Base-by-base conservation (phyloP, 2,329 filamentous ascomycete species). In the Diaporthe vexans region DNA sequence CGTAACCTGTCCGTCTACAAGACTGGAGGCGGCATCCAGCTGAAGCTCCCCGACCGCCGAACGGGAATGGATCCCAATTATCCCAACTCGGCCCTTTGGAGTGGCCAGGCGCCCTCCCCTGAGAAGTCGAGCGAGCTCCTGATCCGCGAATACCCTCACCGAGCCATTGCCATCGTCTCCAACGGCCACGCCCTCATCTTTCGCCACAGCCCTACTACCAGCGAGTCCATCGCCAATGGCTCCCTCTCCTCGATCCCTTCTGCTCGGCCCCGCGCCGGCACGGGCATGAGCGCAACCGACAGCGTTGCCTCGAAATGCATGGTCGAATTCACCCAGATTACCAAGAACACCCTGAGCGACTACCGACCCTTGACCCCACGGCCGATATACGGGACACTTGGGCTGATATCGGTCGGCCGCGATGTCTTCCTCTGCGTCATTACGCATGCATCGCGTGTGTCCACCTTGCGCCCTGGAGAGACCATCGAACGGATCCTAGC, bases 381-480 rank as follows among this genome's bases (percentile, higher is more conserved):
- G 61, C 92, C 92, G 21, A 93, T 95, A 46, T 92, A 95, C 81
- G 96, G 96, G 72, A 98, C 95, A 0, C 86, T 98, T 59, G 96
- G 96, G 2, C 86, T 98, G 76, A 96, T 98, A 78, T 93, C 95
- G 0, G 89, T 97, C 76, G 91, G 92, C 76, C 89, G 91, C 75
- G 95, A 98, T 85, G 92, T 98, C 19, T 98, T 98, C 82, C 87
- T 98, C 21, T 97, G 95, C 76, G 93, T 98, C 73, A 94, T 98
- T 71, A 97, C 94, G 37, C 91, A 92, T 59, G 93, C 94, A 51
- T 89, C 91, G 26, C 91, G 92, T 76, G 95, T 95, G 8, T 96
- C 95, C 21, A 95, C 91, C 1, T 89, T 98, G 63, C 89, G 95
- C 63, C 95, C 95, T 0, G 94, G 94, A 61, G 96, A 98, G 86